These are phyloP conservation scores for Trichoderma parareesei DNA, from an alignment of 495 filamentous ascomycete species.

Conservation along the genomic window DNA sequence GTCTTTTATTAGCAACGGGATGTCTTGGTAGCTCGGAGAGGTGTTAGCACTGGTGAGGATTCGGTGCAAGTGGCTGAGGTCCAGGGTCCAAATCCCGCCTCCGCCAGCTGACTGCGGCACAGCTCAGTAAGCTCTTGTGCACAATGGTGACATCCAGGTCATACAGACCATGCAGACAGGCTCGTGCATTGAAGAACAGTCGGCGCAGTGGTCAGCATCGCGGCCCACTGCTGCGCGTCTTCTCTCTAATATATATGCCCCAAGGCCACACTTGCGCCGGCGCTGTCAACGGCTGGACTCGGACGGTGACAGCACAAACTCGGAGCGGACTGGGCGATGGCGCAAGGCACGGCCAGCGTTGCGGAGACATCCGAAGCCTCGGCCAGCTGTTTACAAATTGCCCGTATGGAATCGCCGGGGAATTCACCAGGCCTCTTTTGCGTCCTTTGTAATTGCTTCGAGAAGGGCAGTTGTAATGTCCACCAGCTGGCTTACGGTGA, in stretches of 20 bases:
- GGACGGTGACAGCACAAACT: neutral
- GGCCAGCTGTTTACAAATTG: conserved; percentile 1
- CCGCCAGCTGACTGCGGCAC: neutral
- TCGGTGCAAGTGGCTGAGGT: neutral
- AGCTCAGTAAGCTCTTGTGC: neutral
- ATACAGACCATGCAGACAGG: neutral
- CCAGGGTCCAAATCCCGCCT: neutral
- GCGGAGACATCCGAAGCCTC: neutral
- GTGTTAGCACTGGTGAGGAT: no score
- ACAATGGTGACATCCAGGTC: neutral
- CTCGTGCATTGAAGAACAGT: neutral
- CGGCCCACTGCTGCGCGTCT: neutral
- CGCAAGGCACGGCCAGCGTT: neutral
- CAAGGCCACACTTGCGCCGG: neutral
- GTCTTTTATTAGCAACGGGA: neutral
- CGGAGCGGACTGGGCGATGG: conserved; percentile 1
- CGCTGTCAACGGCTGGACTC: neutral
- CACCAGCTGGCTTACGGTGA: neutral
- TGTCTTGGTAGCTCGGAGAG: no score
- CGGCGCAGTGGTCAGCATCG: neutral
- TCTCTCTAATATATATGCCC: neutral
- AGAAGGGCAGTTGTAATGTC: neutral
- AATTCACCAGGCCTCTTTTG: neutral
- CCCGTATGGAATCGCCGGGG: neutral
- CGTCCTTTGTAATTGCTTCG: neutral